Conservation (phyloP, 2,329 filamentous ascomycete genomes). For the Colletotrichum tropicicola region DNA sequence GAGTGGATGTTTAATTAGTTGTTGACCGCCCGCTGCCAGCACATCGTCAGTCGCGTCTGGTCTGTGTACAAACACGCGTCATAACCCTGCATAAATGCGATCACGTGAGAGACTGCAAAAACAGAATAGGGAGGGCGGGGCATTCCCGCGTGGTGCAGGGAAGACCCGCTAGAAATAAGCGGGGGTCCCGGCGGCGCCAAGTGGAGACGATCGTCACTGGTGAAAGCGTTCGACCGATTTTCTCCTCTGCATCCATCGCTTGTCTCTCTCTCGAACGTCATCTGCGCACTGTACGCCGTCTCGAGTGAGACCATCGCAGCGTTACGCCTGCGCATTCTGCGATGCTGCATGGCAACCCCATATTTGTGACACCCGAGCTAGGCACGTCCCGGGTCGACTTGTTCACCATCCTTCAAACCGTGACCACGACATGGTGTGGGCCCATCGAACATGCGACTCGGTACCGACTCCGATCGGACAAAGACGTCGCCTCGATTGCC, state of each 20-base stretch:
- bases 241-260: not conserved
- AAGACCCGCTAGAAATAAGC: not conserved
- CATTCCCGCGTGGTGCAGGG: not conserved
- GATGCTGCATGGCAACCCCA: not conserved
- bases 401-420: not conserved
- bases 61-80: constrained; percentile 22
- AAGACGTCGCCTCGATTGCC: not conserved
- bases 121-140: constrained; percentile 14
- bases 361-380: not conserved
- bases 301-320: not conserved
- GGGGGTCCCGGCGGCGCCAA: not conserved
- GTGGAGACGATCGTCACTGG: not conserved
- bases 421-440: not conserved
- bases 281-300: not conserved
- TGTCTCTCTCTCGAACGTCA: not conserved
- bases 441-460: not conserved
- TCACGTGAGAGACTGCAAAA: constrained; percentile 12
- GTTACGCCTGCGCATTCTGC: too few relatives aligned
- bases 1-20: not conserved
- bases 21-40: constrained; percentile 17
- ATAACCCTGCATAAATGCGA: constrained; percentile 26
- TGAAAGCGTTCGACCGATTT: not conserved
- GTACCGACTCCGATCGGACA: not conserved
- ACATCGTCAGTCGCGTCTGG: constrained; percentile 22
- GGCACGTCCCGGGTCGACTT: not conserved